These are phyloP conservation scores for Exserohilum rostratum DNA, from an alignment of 2,329 filamentous ascomycete species.

Conservation along the genomic window DNA sequence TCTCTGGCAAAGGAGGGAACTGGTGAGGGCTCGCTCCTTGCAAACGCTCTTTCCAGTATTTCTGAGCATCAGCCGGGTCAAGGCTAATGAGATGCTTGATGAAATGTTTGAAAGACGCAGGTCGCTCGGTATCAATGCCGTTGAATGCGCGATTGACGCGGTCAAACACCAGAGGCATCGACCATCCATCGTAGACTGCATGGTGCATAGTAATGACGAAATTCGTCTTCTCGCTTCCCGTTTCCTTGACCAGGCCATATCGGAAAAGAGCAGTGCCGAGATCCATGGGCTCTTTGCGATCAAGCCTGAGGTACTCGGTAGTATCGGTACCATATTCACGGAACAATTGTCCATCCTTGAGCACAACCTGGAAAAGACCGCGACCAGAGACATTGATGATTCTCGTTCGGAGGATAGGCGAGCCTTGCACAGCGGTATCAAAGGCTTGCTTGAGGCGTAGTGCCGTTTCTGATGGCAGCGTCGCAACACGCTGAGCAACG, in stretches of 20 bases:
- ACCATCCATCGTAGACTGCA: conserved; percentile 59
- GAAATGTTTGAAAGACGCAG: conserved; percentile 55
- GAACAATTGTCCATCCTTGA: conserved; percentile 39
- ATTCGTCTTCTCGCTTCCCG: conserved; percentile 36
- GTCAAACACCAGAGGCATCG: conserved; percentile 46
- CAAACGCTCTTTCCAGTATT: conserved; percentile 58
- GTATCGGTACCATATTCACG: conserved; percentile 38
- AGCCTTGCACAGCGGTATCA: conserved; percentile 38
- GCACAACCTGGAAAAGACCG: conserved; percentile 49
- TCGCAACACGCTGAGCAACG: conserved; percentile 47
- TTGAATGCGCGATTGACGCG: conserved; percentile 42
- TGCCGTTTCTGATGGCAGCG: conserved; percentile 41
- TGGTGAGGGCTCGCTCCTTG: conserved; percentile 55
- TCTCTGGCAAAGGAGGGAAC: conserved; percentile 57
- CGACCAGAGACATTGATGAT: conserved; percentile 46
- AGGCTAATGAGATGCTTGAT: conserved; percentile 56
- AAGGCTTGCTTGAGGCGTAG: conserved; percentile 46
- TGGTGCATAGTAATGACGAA: conserved; percentile 60
- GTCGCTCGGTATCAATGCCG: conserved; percentile 30
- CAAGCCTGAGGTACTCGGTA: conserved; percentile 42
- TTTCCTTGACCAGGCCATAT: conserved; percentile 43
- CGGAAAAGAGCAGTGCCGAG: conserved; percentile 49
- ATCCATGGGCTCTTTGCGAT: conserved; percentile 46
- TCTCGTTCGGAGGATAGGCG: conserved; percentile 49
- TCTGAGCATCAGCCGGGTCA: conserved; percentile 49